These are phyloP conservation scores for Ganoderma leucocontextum DNA, from an alignment of 1,284 basidiomycete genomes.

Conservation along the genomic window DNA sequence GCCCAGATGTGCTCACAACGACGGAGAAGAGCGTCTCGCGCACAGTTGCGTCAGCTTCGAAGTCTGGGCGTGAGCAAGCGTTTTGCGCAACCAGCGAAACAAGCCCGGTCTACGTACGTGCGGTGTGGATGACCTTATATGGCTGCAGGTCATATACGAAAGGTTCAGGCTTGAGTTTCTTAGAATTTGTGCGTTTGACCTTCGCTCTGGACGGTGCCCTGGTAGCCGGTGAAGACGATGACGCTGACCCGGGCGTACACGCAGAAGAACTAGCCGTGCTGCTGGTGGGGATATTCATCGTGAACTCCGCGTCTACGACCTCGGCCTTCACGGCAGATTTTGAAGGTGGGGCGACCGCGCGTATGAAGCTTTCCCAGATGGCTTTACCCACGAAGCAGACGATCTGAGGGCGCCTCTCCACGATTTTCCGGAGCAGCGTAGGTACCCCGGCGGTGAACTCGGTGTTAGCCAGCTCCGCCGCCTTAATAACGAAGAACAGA, in stretches of 20 bases:
- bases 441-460: constrained; percentile 41
- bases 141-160: constrained; percentile 50
- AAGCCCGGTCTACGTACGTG: constrained; percentile 18
- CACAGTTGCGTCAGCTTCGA: constrained; percentile 11
- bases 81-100: neutral
- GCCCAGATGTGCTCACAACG: constrained; percentile 72
- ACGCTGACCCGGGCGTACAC: neutral
- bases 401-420: constrained; percentile 59
- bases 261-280: neutral
- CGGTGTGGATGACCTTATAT: constrained; percentile 54
- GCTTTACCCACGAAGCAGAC: constrained; percentile 79
- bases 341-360: constrained; percentile 17
- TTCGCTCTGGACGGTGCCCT: neutral
- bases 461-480: constrained; percentile 35
- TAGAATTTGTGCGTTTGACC: neutral
- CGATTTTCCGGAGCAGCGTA: constrained; percentile 63
- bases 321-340: neutral
- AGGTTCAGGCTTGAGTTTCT: neutral
- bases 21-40: constrained; percentile 71
- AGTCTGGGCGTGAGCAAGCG: neutral
- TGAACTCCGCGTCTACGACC: neutral
- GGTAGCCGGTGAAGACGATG: neutral
- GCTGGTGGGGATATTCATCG: neutral
- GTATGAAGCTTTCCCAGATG: constrained; percentile 59
- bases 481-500: constrained; percentile 20